These are phyloP conservation scores for Rhizophagus sp. DNA, from an alignment of 192 early-diverging fungal species.

Conservation along the genomic window DNA sequence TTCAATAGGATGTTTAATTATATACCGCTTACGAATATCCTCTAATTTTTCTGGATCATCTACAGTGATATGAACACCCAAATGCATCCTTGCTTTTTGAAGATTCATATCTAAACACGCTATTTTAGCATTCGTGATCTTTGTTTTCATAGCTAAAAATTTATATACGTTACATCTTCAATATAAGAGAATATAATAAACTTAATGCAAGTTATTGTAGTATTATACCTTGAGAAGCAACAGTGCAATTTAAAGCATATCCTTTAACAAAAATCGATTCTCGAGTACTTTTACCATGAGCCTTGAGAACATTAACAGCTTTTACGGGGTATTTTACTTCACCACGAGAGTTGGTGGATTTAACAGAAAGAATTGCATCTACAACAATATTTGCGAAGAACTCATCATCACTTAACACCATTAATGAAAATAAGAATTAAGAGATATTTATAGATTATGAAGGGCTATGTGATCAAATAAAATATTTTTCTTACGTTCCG, in stretches of 20 bases:
- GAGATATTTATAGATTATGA: background rate
- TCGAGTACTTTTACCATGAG: slow-evolving; percentile 88
- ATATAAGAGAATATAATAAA: background rate
- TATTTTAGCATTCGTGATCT: slow-evolving; percentile 88
- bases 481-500: slow-evolving; percentile 68
- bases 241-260: slow-evolving; percentile 97
- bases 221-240: slow-evolving; percentile 72
- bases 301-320: slow-evolving; percentile 97
- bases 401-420: slow-evolving; percentile 73
- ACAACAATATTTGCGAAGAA: slow-evolving; percentile 97
- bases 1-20: background rate
- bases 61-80: slow-evolving; percentile 97
- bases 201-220: background rate
- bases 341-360: slow-evolving; percentile 78
- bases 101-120: slow-evolving; percentile 98
- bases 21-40: slow-evolving; percentile 84
- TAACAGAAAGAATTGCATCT: slow-evolving; percentile 91
- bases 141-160: slow-evolving; percentile 79
- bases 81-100: slow-evolving; percentile 95
- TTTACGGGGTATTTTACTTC: slow-evolving; percentile 95
- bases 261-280: slow-evolving; percentile 90
- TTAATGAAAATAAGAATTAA: background rate
- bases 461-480: background rate
- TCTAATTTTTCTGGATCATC: slow-evolving; percentile 98
- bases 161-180: background rate